Conservation (phyloP, 2,329 filamentous ascomycete species). For the Fusarium lyarnte region DNA sequence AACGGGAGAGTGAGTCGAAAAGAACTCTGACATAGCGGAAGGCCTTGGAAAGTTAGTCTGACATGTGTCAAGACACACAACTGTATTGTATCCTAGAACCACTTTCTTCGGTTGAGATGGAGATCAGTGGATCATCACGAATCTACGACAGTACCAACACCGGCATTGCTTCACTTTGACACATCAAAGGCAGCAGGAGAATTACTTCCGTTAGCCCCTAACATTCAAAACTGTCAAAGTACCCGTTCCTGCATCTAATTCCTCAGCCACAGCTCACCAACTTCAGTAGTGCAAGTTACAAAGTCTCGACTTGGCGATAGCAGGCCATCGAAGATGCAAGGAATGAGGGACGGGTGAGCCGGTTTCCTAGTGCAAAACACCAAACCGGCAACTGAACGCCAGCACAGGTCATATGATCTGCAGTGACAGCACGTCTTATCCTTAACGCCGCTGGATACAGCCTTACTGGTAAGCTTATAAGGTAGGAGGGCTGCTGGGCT, state of each 20-base stretch:
- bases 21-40: neutral
- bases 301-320: conserved; percentile 1
- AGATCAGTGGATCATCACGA: neutral
- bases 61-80: neutral
- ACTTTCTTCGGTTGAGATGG: neutral
- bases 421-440: neutral
- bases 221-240: neutral
- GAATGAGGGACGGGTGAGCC: neutral
- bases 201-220: neutral
- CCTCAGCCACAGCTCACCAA: neutral
- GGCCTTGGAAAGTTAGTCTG: too few species aligned
- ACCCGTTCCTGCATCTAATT: neutral
- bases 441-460: neutral
- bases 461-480: neutral
- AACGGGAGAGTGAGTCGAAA: neutral
- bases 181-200: neutral
- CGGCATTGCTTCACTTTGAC: neutral
- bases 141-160: neutral
- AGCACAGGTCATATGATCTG: neutral
- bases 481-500: neutral
- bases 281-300: neutral
- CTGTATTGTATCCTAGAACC: neutral
- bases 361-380: neutral
- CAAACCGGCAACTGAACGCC: neutral
- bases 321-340: neutral